phyloP scores from a whole-genome alignment of 169 alveolate genomes.

The Besnoitia besnoiti region DNA sequence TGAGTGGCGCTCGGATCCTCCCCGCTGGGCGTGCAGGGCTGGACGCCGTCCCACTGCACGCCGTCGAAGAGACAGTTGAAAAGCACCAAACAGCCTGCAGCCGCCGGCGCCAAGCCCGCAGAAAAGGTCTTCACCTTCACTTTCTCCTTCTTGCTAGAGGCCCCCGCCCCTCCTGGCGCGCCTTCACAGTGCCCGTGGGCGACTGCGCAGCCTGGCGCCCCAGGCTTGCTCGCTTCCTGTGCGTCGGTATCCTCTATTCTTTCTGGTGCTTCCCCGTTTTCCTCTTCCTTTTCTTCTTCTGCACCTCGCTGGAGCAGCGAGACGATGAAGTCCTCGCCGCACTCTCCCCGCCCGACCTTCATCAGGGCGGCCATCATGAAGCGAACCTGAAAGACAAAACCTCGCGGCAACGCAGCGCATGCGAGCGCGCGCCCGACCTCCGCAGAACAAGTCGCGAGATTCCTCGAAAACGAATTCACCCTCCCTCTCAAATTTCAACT shows the following conservation, averaged over 20 bases:
- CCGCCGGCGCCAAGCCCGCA: neutral
- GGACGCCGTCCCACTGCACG: neutral
- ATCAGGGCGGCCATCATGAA: slow-evolving; percentile 57
- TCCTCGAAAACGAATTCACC: too few species aligned
- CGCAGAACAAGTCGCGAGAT: too few species aligned
- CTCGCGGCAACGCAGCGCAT: neutral
- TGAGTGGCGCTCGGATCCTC: neutral
- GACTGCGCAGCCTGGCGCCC: too few species aligned
- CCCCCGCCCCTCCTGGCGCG: neutral
- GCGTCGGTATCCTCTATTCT: neutral
- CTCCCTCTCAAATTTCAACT: too few species aligned
- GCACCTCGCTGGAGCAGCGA: neutral
- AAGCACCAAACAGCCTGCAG: neutral
- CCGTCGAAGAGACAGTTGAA: neutral
- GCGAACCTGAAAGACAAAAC: slow-evolving; percentile 31
- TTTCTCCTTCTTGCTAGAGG: neutral
- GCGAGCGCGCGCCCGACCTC: too few species aligned
- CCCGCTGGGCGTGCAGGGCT: neutral
- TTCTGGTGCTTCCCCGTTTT: neutral
- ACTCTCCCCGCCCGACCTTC: slow-evolving; percentile 32
- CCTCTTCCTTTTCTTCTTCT: neutral
- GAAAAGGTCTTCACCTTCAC: neutral
- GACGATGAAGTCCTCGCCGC: neutral
- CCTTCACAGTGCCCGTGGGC: neutral
- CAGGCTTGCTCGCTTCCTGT: too few species aligned